Percentiles rank a stretch among this genome's conserved stretches.
Evolutionary conservation across 148 eudicot genomes (phyloP).

Genomic region (Fagopyrum homotropicum): DNA sequence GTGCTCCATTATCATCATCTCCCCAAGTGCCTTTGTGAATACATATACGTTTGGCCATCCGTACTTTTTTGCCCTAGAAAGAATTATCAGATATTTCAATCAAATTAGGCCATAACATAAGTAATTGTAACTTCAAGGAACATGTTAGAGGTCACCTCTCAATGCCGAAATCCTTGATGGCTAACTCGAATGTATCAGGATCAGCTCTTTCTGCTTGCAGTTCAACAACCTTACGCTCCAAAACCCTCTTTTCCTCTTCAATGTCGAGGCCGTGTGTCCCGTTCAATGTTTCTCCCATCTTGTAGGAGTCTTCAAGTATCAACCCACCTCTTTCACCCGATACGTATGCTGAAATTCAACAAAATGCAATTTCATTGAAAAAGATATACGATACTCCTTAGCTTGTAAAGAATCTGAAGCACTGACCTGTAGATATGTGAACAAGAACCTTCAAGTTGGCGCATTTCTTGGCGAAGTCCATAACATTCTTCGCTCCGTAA

Average conservation of each 20-base stretch:
- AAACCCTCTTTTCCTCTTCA: conserved; percentile 23
- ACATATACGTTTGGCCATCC: conserved; percentile 39
- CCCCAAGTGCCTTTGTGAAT: conserved; percentile 72
- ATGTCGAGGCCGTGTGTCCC: conserved; percentile 24
- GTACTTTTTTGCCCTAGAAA: no score
- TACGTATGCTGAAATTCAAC: conserved; percentile 30
- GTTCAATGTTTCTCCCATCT: conserved; percentile 24
- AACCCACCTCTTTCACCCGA: conserved; percentile 30
- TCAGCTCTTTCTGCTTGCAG: conserved; percentile 20
- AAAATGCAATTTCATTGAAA: no score
- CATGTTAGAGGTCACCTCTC: conserved; percentile 25
- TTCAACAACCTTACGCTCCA: conserved; percentile 22
- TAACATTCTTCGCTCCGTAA: conserved; percentile 35
- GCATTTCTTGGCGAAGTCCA: conserved; percentile 44
- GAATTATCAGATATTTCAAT: no score
- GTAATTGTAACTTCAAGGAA: no score
- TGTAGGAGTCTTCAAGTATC: conserved; percentile 21
- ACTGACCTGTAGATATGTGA: conserved; percentile 45
- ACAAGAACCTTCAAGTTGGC: conserved; percentile 32
- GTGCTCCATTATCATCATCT: conserved; percentile 47
- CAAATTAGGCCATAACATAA: no score
- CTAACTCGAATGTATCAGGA: conserved; percentile 17
- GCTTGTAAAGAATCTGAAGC: background rate
- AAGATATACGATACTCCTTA: no score
- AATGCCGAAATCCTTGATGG: conserved; percentile 36